phyloP scores from a whole-genome alignment of 257 asterid genomes.

The Plantago elongata region DNA sequence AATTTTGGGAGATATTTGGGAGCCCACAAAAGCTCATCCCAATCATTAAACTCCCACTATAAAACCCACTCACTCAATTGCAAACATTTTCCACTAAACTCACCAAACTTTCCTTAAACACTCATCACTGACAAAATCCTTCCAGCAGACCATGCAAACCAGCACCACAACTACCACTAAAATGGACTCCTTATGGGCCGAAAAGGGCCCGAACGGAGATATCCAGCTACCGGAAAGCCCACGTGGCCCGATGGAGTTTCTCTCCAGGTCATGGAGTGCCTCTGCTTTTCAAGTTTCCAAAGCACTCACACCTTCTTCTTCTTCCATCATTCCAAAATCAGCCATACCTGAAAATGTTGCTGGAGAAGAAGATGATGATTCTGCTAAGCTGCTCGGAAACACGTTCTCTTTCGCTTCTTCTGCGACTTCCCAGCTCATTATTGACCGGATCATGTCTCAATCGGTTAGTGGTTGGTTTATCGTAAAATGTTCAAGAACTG shows the following conservation, averaged over 20 bases:
- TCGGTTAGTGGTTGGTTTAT: conserved; percentile 44
- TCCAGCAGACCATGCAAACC: conserved; percentile 15
- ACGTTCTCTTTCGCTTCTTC: conserved; percentile 92
- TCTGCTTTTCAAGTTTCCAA: conserved; percentile 81
- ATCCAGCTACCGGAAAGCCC: conserved; percentile 94
- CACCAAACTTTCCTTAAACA: neutral
- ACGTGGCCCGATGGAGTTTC: conserved; percentile 88
- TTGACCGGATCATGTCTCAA: conserved; percentile 96
- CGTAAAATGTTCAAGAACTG: neutral
- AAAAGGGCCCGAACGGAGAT: conserved; percentile 45
- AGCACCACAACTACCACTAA: conserved; percentile 17
- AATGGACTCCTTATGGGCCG: conserved; percentile 68
- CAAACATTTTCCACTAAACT: conserved; percentile 17
- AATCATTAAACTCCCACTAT: conserved; percentile 20
- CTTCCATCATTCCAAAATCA: conserved; percentile 25
- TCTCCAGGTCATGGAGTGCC: conserved; percentile 94
- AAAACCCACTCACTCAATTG: conserved; percentile 22
- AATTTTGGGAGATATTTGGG: too few species aligned
- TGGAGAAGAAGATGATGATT: conserved; percentile 52
- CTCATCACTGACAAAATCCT: neutral
- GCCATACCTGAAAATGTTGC: conserved; percentile 44
- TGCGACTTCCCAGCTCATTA: conserved; percentile 93
- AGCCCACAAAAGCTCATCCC: conserved; percentile 17
- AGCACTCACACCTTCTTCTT: conserved; percentile 42
- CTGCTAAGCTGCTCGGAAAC: conserved; percentile 72